phyloP scores from a whole-genome alignment of 1,139 yeast species.

The Geotrichum citri-aurantii region DNA sequence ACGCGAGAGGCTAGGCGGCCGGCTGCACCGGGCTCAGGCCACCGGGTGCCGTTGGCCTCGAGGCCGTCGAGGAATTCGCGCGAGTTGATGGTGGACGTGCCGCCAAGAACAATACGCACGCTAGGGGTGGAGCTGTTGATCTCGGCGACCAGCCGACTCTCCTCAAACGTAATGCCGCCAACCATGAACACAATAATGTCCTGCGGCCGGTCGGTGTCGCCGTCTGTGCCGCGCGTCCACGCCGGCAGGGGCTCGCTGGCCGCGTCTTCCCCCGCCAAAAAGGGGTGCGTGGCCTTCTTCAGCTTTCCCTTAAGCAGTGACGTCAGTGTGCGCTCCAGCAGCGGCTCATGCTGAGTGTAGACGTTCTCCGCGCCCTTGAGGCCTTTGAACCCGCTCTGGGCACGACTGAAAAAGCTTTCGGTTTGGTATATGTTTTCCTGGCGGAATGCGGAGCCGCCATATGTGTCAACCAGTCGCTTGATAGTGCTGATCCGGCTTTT shows the following conservation, averaged over 20 bases:
- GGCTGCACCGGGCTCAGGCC: conserved; percentile 24
- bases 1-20: conserved; percentile 22
- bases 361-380: conserved; percentile 50
- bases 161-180: conserved; percentile 93
- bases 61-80: conserved; percentile 45
- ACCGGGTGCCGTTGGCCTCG: conserved; percentile 25
- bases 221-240: conserved; percentile 31
- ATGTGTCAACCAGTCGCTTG: conserved; percentile 27
- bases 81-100: conserved; percentile 64
- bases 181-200: conserved; percentile 76
- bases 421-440: conserved; percentile 43
- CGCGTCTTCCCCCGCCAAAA: conserved; percentile 26
- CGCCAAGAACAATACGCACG: conserved; percentile 64
- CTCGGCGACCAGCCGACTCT: conserved; percentile 74
- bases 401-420: conserved; percentile 40
- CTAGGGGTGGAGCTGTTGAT: conserved; percentile 51
- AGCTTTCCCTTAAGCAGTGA: conserved; percentile 49
- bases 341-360: conserved; percentile 70
- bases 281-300: conserved; percentile 45
- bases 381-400: conserved; percentile 42
- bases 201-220: conserved; percentile 43
- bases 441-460: conserved; percentile 42
- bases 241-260: conserved; percentile 36
- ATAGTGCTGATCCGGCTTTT: conserved; percentile 21
- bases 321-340: conserved; percentile 51